Conservation (phyloP, 1,284 basidiomycete species). For the Melampsora medusae region DNA sequence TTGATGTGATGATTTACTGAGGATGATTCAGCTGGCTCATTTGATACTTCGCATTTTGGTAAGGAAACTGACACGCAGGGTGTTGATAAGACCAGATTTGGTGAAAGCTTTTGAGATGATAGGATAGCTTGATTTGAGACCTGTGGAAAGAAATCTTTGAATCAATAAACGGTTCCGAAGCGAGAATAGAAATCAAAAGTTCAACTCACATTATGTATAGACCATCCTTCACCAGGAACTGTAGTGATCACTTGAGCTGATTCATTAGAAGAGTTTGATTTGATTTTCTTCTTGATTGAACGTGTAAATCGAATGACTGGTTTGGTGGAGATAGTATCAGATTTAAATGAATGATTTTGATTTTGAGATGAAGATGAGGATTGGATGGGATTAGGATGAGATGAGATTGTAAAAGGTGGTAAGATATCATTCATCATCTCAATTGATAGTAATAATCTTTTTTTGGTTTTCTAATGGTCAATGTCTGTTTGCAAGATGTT, state of each 20-base stretch:
- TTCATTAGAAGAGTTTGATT: neutral
- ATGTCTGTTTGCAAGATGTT: too few species aligned
- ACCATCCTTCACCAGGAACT: constrained; percentile 36
- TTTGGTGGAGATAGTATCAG: constrained; percentile 10
- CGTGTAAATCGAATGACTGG: constrained; percentile 22
- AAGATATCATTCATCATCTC: constrained; percentile 19
- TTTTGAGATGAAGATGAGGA: neutral
- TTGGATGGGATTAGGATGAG: constrained; percentile 7
- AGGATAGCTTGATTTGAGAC: constrained; percentile 33
- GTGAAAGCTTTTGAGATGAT: constrained; percentile 32
- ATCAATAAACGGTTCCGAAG: neutral
- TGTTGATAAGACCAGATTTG: constrained; percentile 17
- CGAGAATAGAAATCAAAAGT: too few species aligned
- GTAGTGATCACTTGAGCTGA: constrained; percentile 22
- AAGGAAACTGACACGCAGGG: constrained; percentile 28
- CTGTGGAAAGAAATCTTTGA: neutral
- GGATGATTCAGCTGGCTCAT: neutral
- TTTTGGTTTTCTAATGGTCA: too few species aligned
- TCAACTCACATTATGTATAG: constrained; percentile 22
- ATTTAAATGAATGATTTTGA: neutral
- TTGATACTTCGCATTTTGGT: neutral
- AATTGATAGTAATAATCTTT: too few species aligned
- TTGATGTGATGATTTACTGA: constrained; percentile 1
- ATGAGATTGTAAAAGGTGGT: constrained; percentile 28
- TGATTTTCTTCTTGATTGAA: neutral